Percentiles rank a stretch among this genome's conserved stretches.
These are phyloP conservation scores for Coemansia sp. DNA, from an alignment of 192 early-diverging fungal species.

Conservation along the genomic window DNA sequence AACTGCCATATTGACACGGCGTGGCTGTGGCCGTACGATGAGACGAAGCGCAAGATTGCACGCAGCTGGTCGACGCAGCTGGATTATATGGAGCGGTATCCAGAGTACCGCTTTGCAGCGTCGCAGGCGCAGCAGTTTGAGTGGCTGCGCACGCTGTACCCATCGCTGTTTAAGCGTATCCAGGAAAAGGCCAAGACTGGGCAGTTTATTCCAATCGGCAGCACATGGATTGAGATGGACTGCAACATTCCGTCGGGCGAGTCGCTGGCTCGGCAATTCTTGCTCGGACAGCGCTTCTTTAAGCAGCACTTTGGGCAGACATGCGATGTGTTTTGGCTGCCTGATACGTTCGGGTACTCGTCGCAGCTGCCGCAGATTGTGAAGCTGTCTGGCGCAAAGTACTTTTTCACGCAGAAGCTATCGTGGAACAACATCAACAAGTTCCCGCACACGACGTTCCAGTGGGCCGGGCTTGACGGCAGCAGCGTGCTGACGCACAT, in stretches of 20 bases:
- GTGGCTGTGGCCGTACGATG: conserved; percentile 97
- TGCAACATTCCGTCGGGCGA: conserved; percentile 98
- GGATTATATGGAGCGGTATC: conserved; percentile 79
- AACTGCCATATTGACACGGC: conserved; percentile 94
- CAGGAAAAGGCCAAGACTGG: conserved; percentile 67
- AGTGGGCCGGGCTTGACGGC: conserved; percentile 89
- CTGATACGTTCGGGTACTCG: conserved; percentile 93
- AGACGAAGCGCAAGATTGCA: conserved; percentile 93
- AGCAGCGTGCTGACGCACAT: conserved; percentile 85
- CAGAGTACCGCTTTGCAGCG: conserved; percentile 87
- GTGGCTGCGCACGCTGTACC: conserved; percentile 85
- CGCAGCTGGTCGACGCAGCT: conserved; percentile 82
- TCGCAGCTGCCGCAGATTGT: conserved; percentile 93
- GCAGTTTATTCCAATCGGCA: conserved; percentile 91
- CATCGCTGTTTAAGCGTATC: conserved; percentile 75
- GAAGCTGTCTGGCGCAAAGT: conserved; percentile 70
- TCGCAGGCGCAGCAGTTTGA: conserved; percentile 98
- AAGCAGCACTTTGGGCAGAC: conserved; percentile 71
- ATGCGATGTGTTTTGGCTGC: conserved; percentile 87
- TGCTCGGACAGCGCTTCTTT: conserved; percentile 90
- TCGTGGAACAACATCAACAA: conserved; percentile 99
- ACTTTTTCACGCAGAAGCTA: conserved; percentile 98
- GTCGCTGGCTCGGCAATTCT: conserved; percentile 87
- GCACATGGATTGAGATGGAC: conserved; percentile 99
- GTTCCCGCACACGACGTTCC: conserved; percentile 96